Evolutionary conservation across 2,329 filamentous ascomycete genomes (phyloP).

Genomic region (Aspergillus novoparasiticus): DNA sequence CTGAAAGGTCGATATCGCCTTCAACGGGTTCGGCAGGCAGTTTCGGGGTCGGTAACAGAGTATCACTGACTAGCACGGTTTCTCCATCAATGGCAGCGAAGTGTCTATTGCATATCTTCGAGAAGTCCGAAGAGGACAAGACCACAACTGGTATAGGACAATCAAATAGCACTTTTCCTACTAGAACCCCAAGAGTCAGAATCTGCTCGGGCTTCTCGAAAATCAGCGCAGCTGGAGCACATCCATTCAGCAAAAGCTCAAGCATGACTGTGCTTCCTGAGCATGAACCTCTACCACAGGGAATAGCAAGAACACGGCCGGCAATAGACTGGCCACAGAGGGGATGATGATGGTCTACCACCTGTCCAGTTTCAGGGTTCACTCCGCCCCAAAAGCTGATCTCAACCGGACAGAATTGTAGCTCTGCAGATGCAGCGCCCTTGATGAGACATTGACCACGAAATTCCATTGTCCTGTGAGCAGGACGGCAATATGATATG

Average conservation of each 20-base stretch:
- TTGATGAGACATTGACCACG: conserved; percentile 12
- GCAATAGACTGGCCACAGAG: conserved; percentile 38
- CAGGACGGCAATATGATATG: neutral
- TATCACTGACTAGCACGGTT: neutral
- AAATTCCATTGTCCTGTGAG: neutral
- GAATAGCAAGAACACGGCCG: conserved; percentile 46
- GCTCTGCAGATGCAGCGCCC: conserved; percentile 26
- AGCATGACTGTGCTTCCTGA: conserved; percentile 50
- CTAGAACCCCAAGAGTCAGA: conserved; percentile 48
- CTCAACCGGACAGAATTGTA: conserved; percentile 29
- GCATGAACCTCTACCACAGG: conserved; percentile 52
- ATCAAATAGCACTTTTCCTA: conserved; percentile 46
- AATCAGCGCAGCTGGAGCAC: conserved; percentile 43
- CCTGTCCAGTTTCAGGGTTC: conserved; percentile 41
- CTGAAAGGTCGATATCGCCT: conserved; percentile 21
- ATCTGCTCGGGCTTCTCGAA: conserved; percentile 50
- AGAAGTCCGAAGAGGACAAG: conserved; percentile 23
- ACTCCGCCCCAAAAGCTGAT: conserved; percentile 55
- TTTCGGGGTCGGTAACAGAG: neutral
- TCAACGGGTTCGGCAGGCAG: neutral
- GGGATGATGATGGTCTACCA: conserved; percentile 50
- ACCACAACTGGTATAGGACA: conserved; percentile 45
- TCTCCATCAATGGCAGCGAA: conserved; percentile 10
- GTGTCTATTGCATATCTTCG: neutral
- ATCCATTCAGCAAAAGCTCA: conserved; percentile 46